Evolutionary conservation across 345 rosid species (phyloP).

Genomic region (Pelargonium nanum): DNA sequence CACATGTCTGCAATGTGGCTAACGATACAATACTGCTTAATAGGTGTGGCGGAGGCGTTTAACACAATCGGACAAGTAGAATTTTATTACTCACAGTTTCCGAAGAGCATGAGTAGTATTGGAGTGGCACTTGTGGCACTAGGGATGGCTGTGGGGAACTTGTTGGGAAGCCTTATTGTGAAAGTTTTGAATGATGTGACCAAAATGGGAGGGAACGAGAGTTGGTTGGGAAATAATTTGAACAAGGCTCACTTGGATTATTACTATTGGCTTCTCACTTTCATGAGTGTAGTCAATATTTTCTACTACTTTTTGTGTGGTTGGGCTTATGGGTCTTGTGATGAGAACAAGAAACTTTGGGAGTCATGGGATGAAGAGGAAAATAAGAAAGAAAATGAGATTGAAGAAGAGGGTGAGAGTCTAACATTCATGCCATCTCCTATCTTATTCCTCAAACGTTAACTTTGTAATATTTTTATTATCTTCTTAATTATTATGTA

Average conservation of each 20-base stretch:
- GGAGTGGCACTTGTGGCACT: slow-evolving; percentile 29
- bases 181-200: slow-evolving; percentile 13
- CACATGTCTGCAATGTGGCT: slow-evolving; percentile 40
- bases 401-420: too few species aligned
- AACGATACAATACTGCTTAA: slow-evolving; percentile 29
- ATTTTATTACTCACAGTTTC: slow-evolving; percentile 46
- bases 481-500: too few species aligned
- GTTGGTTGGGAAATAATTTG: slow-evolving; percentile 37
- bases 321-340: slow-evolving; percentile 29
- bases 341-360: slow-evolving; percentile 6
- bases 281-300: slow-evolving; percentile 26
- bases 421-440: too few species aligned
- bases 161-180: slow-evolving; percentile 31
- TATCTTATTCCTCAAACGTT: too few species aligned
- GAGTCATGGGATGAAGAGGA: slow-evolving; percentile 26
- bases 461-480: too few species aligned
- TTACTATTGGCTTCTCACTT: slow-evolving; percentile 40
- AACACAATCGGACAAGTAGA: slow-evolving; percentile 44
- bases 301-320: slow-evolving; percentile 26
- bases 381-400: not conserved
- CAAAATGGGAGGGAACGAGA: slow-evolving; percentile 11
- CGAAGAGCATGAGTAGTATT: slow-evolving; percentile 41
- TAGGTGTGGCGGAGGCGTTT: slow-evolving; percentile 37
- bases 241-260: slow-evolving; percentile 41
- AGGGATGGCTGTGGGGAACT: slow-evolving; percentile 25